These are phyloP conservation scores for Rutstroemia sp. DNA, from an alignment of 2,329 filamentous ascomycete species.

Conservation along the genomic window DNA sequence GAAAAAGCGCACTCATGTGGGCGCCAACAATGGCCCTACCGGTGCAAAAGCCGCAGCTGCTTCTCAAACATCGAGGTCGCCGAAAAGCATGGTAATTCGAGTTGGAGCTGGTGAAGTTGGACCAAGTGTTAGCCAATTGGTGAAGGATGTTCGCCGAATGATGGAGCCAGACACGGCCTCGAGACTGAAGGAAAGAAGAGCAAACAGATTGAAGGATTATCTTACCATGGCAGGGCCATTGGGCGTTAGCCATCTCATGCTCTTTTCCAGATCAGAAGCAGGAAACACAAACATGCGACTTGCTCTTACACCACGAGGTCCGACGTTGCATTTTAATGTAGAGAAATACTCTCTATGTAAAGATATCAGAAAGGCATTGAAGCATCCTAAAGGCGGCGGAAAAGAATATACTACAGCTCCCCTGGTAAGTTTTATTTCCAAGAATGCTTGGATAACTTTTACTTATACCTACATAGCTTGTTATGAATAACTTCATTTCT, in stretches of 20 bases:
- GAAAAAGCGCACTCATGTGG: slow-evolving; percentile 84
- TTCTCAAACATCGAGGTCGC: slow-evolving; percentile 53
- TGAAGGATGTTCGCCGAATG: slow-evolving; percentile 81
- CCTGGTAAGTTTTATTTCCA: slow-evolving; percentile 45
- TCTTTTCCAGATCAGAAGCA: slow-evolving; percentile 83
- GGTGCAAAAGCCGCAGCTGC: slow-evolving; percentile 46
- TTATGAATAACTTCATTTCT: slow-evolving; percentile 95
- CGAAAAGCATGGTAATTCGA: slow-evolving; percentile 97
- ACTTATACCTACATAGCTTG: slow-evolving; percentile 48
- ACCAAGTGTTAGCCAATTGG: slow-evolving; percentile 82
- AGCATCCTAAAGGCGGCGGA: slow-evolving; percentile 71
- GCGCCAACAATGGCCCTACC: slow-evolving; percentile 46
- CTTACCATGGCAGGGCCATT: slow-evolving; percentile 91
- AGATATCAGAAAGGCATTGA: slow-evolving; percentile 78
- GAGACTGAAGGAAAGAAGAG: slow-evolving; percentile 79
- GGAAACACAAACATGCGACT: slow-evolving; percentile 92
- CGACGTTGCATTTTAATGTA: slow-evolving; percentile 88
- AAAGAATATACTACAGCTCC: slow-evolving; percentile 84
- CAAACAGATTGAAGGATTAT: slow-evolving; percentile 86
- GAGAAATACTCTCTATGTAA: slow-evolving; percentile 92
- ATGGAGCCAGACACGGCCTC: slow-evolving; percentile 95
- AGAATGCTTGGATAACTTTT: slow-evolving; percentile 9
- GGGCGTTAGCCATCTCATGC: slow-evolving; percentile 83
- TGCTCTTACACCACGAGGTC: slow-evolving; percentile 79
- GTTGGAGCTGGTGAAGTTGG: slow-evolving; percentile 93